phyloP scores from a whole-genome alignment of 129 eudicot species.

The Erigeron canadensis region DNA sequence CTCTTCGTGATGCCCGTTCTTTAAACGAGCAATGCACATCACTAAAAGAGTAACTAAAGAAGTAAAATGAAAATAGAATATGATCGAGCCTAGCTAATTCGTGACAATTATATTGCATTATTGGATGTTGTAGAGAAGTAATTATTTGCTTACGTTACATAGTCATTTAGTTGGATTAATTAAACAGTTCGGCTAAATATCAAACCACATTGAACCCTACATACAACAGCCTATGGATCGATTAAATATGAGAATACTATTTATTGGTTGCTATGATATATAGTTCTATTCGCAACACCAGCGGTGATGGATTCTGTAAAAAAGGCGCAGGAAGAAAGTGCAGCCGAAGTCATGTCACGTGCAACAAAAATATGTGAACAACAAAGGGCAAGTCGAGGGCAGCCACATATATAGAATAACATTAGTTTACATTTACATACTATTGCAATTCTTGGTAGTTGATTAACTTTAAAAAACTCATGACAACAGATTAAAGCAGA shows the following conservation, averaged over 20 bases:
- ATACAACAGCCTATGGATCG: no score
- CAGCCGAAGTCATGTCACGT: slow-evolving; percentile 40
- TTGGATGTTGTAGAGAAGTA: no score
- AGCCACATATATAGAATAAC: neutral
- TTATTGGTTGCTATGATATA: neutral
- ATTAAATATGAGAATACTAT: no score
- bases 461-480: neutral
- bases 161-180: no score
- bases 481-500: slow-evolving; percentile 27
- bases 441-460: neutral
- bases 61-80: no score
- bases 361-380: slow-evolving; percentile 44
- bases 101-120: no score
- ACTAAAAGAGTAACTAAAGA: no score
- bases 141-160: no score
- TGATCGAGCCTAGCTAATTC: no score
- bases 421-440: neutral
- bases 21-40: no score
- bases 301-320: slow-evolving; percentile 44
- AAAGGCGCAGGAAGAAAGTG: slow-evolving; percentile 46
- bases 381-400: slow-evolving; percentile 31
- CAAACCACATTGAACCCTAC: no score
- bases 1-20: no score
- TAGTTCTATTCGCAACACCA: slow-evolving; percentile 50
- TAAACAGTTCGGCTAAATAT: neutral